Evolutionary conservation across 495 filamentous ascomycete species (phyloP), one percentile per base, ranked within the genome.

Genomic region (Podospora australis): DNA sequence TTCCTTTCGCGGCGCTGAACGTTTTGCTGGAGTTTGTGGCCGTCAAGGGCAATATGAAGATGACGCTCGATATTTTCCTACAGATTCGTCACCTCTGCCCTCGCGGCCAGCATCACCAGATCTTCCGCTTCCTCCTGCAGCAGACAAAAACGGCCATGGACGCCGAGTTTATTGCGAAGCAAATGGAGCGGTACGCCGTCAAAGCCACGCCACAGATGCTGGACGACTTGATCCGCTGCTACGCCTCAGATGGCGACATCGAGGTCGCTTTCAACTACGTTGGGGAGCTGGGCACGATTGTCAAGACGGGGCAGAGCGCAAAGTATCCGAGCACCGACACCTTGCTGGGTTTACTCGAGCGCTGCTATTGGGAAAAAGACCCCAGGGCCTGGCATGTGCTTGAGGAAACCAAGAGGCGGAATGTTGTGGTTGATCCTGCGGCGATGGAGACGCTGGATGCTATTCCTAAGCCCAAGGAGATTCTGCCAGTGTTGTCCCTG

Each of bases 1-100:
- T 85, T 17, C 81, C 82, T 3, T 59, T 63, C 25, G 73, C 70
- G 17, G 82, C 81, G 6, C 58, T 84, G 45, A 84, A 87, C 52
- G 72, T 79, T 4, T 57, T 87, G 25, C 65, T 91, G 36, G 81
- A 86, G 54, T 71, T 74, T 7, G 59, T 68, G 40, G 61, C 73
- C 43, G 23, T 58, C 6, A 64, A 68, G 21, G 36, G 48, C 7
- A 62, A 75, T 6, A 66, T 81, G 16, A 67, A 71, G 5, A 64
- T 72, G 16, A 84, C 87, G 0, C 54, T 95, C 7, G 73, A 78
- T 6, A 54, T 86, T 8, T 96, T 95, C 68, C 84, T 86, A 50
- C 67, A 78, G 21, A 59, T 95, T 11, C 79, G 83, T 74, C 71
- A 7, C 60, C 91, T 48, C 84, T 76, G 49, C 53, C 70, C 13